phyloP scores from a whole-genome alignment of 768 basidiomycete species.

The Chlorophyllum brunneum region DNA sequence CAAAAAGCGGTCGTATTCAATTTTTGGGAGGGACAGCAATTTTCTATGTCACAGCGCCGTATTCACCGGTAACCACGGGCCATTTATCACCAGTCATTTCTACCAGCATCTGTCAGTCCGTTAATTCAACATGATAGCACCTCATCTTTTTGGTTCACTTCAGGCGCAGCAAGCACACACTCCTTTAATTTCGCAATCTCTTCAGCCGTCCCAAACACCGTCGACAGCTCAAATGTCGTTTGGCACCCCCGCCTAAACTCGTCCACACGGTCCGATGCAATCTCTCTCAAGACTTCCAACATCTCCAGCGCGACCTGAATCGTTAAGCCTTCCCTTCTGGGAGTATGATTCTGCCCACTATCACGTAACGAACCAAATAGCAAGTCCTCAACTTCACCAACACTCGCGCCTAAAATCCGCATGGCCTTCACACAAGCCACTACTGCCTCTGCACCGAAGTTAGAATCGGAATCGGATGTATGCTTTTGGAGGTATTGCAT shows the following conservation, averaged over 20 bases:
- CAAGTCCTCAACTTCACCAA: slow-evolving; percentile 57
- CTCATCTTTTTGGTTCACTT: not conserved
- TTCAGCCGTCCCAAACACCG: slow-evolving; percentile 55
- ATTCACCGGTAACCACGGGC: not conserved
- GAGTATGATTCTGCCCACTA: slow-evolving; percentile 45
- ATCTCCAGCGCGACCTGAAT: slow-evolving; percentile 49
- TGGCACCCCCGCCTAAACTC: slow-evolving; percentile 60
- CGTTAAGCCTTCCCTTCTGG: slow-evolving; percentile 13
- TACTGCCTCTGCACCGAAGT: slow-evolving; percentile 41
- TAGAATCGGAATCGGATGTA: slow-evolving; percentile 20
- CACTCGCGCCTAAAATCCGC: slow-evolving; percentile 39
- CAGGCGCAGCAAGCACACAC: slow-evolving; percentile 17
- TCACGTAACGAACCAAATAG: slow-evolving; percentile 37
- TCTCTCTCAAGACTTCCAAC: slow-evolving; percentile 42
- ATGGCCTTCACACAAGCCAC: slow-evolving; percentile 63
- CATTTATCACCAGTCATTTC: not conserved
- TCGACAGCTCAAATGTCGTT: slow-evolving; percentile 54
- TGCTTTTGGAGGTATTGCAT: slow-evolving; percentile 71
- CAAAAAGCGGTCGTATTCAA: not conserved
- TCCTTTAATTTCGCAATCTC: slow-evolving; percentile 44
- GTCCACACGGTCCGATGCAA: slow-evolving; percentile 49
- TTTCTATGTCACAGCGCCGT: not conserved
- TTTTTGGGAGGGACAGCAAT: not conserved
- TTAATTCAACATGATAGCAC: not conserved
- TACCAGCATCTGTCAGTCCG: not conserved